Percentiles rank a stretch among this genome's conserved stretches.
phyloP scores from a whole-genome alignment of 2,329 filamentous ascomycete genomes.

The Colletotrichum sp. region DNA sequence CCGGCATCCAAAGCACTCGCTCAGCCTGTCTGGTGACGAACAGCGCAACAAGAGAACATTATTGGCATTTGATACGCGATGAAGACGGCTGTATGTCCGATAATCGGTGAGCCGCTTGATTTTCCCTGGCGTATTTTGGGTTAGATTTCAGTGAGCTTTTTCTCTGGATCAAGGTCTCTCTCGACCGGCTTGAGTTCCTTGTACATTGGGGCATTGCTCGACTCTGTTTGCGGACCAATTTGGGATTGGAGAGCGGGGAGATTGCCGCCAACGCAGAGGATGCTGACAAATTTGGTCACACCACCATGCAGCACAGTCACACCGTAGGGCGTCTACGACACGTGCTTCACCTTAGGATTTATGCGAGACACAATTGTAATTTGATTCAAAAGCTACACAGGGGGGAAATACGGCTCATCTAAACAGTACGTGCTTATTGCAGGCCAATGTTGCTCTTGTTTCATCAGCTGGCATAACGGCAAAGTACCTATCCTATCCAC shows the following conservation, averaged over 20 bases:
- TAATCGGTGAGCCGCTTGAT: neutral
- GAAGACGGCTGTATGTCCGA: neutral
- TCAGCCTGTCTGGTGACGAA: no score
- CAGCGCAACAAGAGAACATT: neutral
- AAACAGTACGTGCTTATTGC: neutral
- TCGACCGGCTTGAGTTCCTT: neutral
- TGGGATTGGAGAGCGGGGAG: neutral
- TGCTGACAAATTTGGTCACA: neutral
- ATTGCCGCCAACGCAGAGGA: neutral
- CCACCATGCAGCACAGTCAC: neutral
- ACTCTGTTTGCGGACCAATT: neutral
- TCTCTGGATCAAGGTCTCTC: neutral
- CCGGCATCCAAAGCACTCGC: neutral
- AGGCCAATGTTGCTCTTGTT: neutral
- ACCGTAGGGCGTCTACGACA: neutral
- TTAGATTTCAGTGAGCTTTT: neutral
- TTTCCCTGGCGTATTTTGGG: neutral
- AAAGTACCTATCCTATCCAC: neutral
- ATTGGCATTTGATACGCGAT: neutral
- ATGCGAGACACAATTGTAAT: neutral
- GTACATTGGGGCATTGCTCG: neutral
- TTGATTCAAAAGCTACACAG: neutral
- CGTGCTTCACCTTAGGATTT: rapidly evolving
- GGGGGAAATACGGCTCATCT: neutral
- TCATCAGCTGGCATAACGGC: neutral